phyloP scores from a whole-genome alignment of 2,329 filamentous ascomycete species.

The Neospermospora avenae region DNA sequence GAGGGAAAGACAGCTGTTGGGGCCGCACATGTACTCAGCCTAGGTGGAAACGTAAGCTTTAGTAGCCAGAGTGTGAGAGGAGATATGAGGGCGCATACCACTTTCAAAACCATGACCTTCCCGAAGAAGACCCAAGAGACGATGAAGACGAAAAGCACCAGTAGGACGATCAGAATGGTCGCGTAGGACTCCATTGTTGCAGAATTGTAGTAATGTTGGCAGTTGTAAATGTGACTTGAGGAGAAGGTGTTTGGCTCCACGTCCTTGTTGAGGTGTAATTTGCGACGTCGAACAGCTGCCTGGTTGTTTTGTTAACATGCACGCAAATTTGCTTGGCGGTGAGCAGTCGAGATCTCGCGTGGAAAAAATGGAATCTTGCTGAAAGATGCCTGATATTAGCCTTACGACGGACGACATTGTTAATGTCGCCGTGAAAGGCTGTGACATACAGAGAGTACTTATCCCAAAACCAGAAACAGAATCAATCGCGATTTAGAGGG shows the following conservation, averaged over 20 bases:
- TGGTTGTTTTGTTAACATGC: neutral
- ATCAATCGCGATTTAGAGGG: neutral
- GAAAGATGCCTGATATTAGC: too few species aligned
- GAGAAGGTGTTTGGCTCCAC: too few species aligned
- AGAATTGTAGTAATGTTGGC: neutral
- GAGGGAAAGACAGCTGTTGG: neutral
- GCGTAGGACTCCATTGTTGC: slow-evolving; percentile 5
- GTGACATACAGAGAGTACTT: too few species aligned
- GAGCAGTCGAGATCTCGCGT: neutral
- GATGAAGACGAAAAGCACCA: slow-evolving; percentile 3
- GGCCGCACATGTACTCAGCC: slow-evolving; percentile 7
- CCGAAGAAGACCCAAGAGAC: slow-evolving; percentile 6
- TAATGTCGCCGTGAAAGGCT: too few species aligned
- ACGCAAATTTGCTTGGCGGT: neutral
- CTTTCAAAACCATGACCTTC: slow-evolving; percentile 5
- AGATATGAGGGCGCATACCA: neutral
- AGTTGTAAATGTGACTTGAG: too few species aligned
- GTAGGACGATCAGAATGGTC: slow-evolving; percentile 1
- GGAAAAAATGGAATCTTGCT: too few species aligned
- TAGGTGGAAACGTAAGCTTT: neutral
- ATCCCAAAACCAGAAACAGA: too few species aligned
- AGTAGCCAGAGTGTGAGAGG: neutral
- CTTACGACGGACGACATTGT: too few species aligned
- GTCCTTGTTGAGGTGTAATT: too few species aligned
- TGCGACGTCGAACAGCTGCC: neutral